Evolutionary conservation across 129 eudicot genomes (phyloP).

Genomic region (Artemisia tridentata): DNA sequence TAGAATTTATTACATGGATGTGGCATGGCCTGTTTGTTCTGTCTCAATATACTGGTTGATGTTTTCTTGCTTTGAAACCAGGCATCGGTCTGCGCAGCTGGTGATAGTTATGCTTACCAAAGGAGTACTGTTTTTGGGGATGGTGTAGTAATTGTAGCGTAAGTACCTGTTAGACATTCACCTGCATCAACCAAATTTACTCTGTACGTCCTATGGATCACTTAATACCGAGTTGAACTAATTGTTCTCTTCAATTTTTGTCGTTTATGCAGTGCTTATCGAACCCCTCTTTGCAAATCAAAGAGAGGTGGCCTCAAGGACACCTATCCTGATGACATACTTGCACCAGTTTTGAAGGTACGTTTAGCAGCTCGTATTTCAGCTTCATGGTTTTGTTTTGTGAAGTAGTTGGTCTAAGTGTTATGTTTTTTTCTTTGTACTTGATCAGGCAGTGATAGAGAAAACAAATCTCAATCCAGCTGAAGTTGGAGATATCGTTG

Average conservation of each 20-base stretch:
- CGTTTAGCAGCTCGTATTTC: not conserved
- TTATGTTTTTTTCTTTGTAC: too few species aligned
- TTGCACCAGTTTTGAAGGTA: constrained; percentile 59
- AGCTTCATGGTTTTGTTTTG: not conserved
- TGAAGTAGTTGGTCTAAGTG: too few species aligned
- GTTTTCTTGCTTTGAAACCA: constrained; percentile 7
- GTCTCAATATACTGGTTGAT: not conserved
- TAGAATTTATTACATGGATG: not conserved
- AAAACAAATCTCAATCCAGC: too few species aligned
- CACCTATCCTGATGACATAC: constrained; percentile 88
- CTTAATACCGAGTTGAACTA: not conserved
- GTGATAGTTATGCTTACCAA: not conserved
- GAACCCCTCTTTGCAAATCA: constrained; percentile 82
- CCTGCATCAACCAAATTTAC: not conserved
- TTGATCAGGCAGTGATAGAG: too few species aligned
- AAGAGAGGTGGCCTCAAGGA: constrained; percentile 94
- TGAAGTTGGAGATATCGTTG: too few species aligned
- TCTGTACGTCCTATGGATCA: not conserved
- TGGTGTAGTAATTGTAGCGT: not conserved
- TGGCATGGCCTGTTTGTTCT: not conserved
- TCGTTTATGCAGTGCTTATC: constrained; percentile 79
- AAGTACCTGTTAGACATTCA: not conserved
- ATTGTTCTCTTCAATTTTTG: too few species aligned
- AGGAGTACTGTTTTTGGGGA: not conserved
- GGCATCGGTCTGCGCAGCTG: not conserved